A percentile compares a stretch with the other conserved stretches of the same genome.
Conservation (phyloP, 2,329 filamentous ascomycete genomes). For the Ophiognomonia clavigignenti-juglandacearum region DNA sequence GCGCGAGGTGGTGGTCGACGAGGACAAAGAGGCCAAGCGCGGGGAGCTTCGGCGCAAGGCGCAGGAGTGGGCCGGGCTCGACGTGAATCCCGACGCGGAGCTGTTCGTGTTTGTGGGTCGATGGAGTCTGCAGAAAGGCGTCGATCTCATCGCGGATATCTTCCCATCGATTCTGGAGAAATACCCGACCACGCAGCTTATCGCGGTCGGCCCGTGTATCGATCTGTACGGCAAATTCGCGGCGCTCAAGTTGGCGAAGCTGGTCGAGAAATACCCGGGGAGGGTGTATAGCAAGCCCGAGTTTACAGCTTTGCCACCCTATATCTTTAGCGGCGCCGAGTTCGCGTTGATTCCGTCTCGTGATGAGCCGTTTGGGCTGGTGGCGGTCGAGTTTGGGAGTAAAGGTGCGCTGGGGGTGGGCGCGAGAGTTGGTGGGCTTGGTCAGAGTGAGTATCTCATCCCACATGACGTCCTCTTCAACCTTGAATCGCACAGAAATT, state of each 20-base stretch:
- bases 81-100: conserved; percentile 57
- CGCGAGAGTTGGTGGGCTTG: conserved; percentile 60
- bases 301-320: conserved; percentile 61
- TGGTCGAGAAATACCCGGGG: conserved; percentile 62
- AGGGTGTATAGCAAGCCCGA: conserved; percentile 65
- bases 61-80: conserved; percentile 62
- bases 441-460: conserved; percentile 21
- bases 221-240: conserved; percentile 64
- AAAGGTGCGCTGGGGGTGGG: conserved; percentile 63
- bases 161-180: conserved; percentile 57
- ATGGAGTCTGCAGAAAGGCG: conserved; percentile 66
- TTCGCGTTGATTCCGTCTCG: conserved; percentile 65
- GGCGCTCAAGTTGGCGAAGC: conserved; percentile 55
- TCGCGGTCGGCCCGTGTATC: conserved; percentile 59
- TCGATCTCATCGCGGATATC: conserved; percentile 62
- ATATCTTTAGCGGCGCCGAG: conserved; percentile 63
- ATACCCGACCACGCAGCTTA: conserved; percentile 53
- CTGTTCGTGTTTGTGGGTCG: conserved; percentile 65
- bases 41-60: conserved; percentile 53
- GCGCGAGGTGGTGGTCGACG: conserved; percentile 19
- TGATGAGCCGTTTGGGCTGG: conserved; percentile 65
- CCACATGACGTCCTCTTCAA: background rate
- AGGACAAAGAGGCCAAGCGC: conserved; percentile 22
- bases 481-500: too few species aligned
- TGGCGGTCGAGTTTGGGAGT: conserved; percentile 63